phyloP scores from a whole-genome alignment of 192 early-diverging fungal genomes.

The Powellomyces hirtus region DNA sequence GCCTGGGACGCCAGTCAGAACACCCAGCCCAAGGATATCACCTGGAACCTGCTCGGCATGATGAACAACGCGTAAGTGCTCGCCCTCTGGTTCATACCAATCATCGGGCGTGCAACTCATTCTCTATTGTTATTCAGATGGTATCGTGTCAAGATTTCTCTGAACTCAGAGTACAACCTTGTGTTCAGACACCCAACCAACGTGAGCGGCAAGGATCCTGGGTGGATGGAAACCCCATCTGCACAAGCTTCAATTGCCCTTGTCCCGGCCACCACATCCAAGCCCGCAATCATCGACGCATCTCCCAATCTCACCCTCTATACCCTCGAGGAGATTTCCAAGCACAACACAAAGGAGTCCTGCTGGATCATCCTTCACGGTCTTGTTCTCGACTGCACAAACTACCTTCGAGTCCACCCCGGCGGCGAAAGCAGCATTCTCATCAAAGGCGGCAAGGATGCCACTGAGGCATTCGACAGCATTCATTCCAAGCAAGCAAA shows the following conservation, averaged over 20 bases:
- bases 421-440: constrained; percentile 38
- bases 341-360: constrained; percentile 45
- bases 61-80: constrained; percentile 58
- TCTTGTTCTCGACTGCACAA: constrained; percentile 40
- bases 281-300: not conserved
- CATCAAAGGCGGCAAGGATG: constrained; percentile 40
- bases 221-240: constrained; percentile 52
- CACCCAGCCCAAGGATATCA: constrained; percentile 57
- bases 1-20: constrained; percentile 63
- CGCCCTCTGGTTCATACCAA: not conserved
- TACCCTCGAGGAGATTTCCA: constrained; percentile 31
- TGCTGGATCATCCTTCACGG: constrained; percentile 44
- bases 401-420: constrained; percentile 39
- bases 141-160: constrained; percentile 52
- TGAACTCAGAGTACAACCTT: constrained; percentile 8
- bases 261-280: not conserved
- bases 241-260: not conserved
- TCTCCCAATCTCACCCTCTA: not conserved
- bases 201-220: constrained; percentile 37
- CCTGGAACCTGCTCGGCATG: constrained; percentile 77
- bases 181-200: constrained; percentile 57
- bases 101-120: not conserved
- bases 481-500: constrained; percentile 39
- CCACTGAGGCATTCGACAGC: constrained; percentile 41
- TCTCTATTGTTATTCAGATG: constrained; percentile 36